Base-by-base conservation (phyloP, 768 basidiomycete species). In the Phylloporus sp. region DNA sequence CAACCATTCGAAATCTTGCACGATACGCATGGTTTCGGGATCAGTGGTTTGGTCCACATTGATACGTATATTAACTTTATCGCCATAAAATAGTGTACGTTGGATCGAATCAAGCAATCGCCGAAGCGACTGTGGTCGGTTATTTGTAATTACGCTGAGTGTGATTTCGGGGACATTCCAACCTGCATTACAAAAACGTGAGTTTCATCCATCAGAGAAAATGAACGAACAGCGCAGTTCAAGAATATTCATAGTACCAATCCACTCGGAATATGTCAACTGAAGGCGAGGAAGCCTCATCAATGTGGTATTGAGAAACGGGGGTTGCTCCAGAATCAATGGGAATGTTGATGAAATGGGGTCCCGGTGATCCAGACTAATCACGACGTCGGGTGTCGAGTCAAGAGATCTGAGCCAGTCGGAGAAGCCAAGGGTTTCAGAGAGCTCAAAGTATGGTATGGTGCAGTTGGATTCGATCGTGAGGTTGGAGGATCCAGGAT, bases 41-140 rank as follows among this genome's bases (percentile, higher is more conserved):
- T 90, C 86, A 16, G 86, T 76, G 5, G 85, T 81, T 61, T 88
- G 86, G 57, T 93, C 91, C 62, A 91, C 67, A 61, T 90, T 86
- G 53, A 94, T 72, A 4, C 84, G 76, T 16, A 92, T 59, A 52
- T 76, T 58, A n/a, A 88, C 65, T 15, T 61, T 64, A 67, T 92
- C 88, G 3, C 88, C 88, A 55, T 81, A 91, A 60, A 83, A 90
- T 32, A 75, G 70, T 6, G 80, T 80, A 5, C 56, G 64, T 11
- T 72, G 69, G 3, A 91, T 72, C 0, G 91, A 93, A 15, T 63
- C 53, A 10, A 93, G 64, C 0, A 94, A 75, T 11, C 91, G 84
- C 13, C 59, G 61, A 2, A 94, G 78, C 2, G 92, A 93, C 22
- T 69, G 64, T 9, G 90, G 84, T 28, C 91, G 79, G 60, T 87